Evolutionary conservation across 2,329 filamentous ascomycete genomes (phyloP).

Genomic region (Chaetoscypha palmicola): DNA sequence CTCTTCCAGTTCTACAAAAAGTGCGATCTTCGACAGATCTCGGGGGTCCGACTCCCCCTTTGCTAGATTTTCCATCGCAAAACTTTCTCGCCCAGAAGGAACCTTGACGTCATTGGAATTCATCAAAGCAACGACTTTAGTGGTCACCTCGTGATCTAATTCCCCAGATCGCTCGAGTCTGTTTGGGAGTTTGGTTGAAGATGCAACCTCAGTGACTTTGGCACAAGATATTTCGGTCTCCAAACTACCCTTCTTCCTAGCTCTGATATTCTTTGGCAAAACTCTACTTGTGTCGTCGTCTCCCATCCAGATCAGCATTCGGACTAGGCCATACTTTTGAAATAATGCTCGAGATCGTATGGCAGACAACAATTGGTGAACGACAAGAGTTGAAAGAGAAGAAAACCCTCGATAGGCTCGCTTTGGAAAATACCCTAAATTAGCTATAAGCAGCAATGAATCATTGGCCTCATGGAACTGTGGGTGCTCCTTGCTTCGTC

Average conservation of each 20-base stretch:
- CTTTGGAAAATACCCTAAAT: slow-evolving; percentile 51
- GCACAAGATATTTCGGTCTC: slow-evolving; percentile 56
- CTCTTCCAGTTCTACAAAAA: too few relatives aligned
- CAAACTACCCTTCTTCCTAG: slow-evolving; percentile 50
- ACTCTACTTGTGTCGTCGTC: slow-evolving; percentile 51
- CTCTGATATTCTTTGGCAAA: slow-evolving; percentile 52
- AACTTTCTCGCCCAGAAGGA: slow-evolving; percentile 40
- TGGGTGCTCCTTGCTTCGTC: slow-evolving; percentile 31
- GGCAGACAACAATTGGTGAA: slow-evolving; percentile 54
- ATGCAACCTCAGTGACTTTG: slow-evolving; percentile 51
- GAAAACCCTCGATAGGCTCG: slow-evolving; percentile 45
- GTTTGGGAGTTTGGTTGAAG: slow-evolving; percentile 25
- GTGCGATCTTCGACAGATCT: too few relatives aligned
- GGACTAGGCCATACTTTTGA: slow-evolving; percentile 70
- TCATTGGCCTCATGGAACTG: slow-evolving; percentile 52
- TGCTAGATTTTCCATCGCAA: too few relatives aligned
- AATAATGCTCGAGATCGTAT: slow-evolving; percentile 54
- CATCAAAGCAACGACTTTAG: slow-evolving; percentile 41
- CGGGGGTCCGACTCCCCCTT: too few relatives aligned
- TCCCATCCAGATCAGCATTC: slow-evolving; percentile 68
- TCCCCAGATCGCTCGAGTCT: slow-evolving; percentile 35
- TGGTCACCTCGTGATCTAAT: slow-evolving; percentile 42
- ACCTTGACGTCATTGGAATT: slow-evolving; percentile 34
- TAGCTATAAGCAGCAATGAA: slow-evolving; percentile 65
- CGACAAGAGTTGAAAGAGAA: slow-evolving; percentile 49